Conservation (phyloP, 2,329 filamentous ascomycete genomes). For the Basipetospora sp. region DNA sequence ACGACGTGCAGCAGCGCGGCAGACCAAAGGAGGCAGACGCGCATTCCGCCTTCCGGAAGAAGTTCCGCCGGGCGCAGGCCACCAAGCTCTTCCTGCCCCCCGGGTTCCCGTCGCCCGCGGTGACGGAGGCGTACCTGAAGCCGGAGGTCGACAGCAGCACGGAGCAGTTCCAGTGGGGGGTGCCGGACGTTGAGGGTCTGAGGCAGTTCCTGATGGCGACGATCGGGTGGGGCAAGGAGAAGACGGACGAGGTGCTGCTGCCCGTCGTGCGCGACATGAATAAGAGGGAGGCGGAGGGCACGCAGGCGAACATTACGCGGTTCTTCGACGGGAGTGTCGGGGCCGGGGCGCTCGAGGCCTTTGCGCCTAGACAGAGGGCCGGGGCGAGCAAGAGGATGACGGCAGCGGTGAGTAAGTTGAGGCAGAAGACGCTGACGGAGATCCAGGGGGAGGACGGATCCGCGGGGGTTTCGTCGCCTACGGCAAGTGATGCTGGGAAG, state of each 20-base stretch:
- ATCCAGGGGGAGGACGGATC: background rate
- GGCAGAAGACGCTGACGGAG: conserved; percentile 14
- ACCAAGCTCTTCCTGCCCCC: conserved; percentile 76
- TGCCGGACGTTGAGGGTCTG: conserved; percentile 78
- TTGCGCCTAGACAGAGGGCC: conserved; percentile 52
- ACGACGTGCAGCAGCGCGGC: conserved; percentile 53
- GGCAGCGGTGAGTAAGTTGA: conserved; percentile 55
- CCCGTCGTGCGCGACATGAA: conserved; percentile 96
- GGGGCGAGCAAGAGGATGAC: conserved; percentile 61
- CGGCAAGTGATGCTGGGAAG: background rate
- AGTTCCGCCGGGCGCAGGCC: conserved; percentile 66
- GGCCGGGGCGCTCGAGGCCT: conserved; percentile 49
- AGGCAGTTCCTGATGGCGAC: conserved; percentile 76
- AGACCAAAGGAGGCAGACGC: conserved; percentile 49
- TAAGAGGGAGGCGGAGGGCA: conserved; percentile 70
- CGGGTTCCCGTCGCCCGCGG: conserved; percentile 62
- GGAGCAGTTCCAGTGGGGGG: conserved; percentile 83
- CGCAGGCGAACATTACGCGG: conserved; percentile 88
- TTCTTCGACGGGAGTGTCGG: conserved; percentile 70
- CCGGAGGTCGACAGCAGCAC: conserved; percentile 73
- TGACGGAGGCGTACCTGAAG: conserved; percentile 68
- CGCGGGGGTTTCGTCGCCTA: background rate
- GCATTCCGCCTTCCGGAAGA: conserved; percentile 56
- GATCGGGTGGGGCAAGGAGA: conserved; percentile 81
- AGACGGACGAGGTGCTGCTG: conserved; percentile 88